phyloP scores from a whole-genome alignment of 2,329 filamentous ascomycete genomes.

The Diplodia intermedia region DNA sequence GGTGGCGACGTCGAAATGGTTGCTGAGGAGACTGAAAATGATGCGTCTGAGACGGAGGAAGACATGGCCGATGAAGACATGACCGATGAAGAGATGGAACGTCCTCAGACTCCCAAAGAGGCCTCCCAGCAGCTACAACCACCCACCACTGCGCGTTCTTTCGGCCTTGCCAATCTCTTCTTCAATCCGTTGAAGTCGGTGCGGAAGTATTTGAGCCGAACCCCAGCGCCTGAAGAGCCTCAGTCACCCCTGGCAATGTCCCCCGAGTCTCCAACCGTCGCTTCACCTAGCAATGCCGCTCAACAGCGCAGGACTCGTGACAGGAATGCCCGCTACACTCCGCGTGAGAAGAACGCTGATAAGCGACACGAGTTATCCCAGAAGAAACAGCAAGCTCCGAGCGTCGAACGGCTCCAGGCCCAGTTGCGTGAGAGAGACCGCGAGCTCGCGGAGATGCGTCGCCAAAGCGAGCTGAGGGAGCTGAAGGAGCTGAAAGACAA shows the following conservation, averaged over 20 bases:
- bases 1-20: conserved; percentile 5
- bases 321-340: not conserved
- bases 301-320: conserved; percentile 13
- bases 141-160: conserved; percentile 2
- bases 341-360: conserved; percentile 28
- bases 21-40: conserved; percentile 6
- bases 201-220: not conserved
- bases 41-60: conserved; percentile 16
- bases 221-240: not conserved
- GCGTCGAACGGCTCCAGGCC: not conserved
- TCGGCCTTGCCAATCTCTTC: not conserved
- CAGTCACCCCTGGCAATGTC: not conserved
- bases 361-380: not conserved
- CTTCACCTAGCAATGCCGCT: conserved; percentile 17
- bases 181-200: not conserved
- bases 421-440: not conserved
- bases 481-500: not conserved
- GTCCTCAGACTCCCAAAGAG: conserved; percentile 2
- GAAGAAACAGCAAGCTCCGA: not conserved
- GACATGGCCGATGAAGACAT: conserved; percentile 3
- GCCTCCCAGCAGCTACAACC: not conserved
- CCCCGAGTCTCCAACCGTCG: not conserved
- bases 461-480: not conserved
- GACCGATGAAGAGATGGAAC: not conserved
- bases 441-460: not conserved